phyloP scores from a whole-genome alignment of 1,284 basidiomycete species.

The Marasmius tenuissimus region DNA sequence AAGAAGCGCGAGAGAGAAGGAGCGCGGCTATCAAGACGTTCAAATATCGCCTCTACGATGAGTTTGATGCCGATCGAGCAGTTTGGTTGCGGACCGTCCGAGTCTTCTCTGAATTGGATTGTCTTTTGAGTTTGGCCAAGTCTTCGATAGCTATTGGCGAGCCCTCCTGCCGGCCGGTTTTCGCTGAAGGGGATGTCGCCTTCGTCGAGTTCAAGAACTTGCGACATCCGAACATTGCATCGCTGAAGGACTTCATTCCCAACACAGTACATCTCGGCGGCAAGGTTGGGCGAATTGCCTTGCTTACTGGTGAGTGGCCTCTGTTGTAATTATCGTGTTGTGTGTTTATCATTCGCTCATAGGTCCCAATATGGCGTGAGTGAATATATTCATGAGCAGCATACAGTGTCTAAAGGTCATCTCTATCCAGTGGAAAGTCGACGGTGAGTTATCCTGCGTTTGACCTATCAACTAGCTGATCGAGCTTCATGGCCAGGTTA shows the following conservation, averaged over 20 bases:
- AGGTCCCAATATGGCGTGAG: slow-evolving; percentile 91
- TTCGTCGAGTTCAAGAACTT: slow-evolving; percentile 79
- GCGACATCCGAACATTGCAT: slow-evolving; percentile 79
- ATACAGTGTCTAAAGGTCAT: neutral
- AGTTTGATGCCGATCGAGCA: slow-evolving; percentile 85
- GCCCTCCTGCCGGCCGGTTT: slow-evolving; percentile 88
- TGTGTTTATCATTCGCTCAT: slow-evolving; percentile 1
- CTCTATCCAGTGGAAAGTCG: slow-evolving; percentile 70
- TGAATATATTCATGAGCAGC: slow-evolving; percentile 9
- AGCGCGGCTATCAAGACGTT: slow-evolving; percentile 80
- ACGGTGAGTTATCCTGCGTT: slow-evolving; percentile 50
- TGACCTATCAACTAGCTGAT: neutral
- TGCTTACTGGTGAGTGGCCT: slow-evolving; percentile 76
- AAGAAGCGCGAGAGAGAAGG: slow-evolving; percentile 90
- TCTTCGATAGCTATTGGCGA: slow-evolving; percentile 88
- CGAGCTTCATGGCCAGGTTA: slow-evolving; percentile 45
- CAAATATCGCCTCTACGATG: slow-evolving; percentile 75
- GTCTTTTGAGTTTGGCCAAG: slow-evolving; percentile 90
- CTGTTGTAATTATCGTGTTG: neutral
- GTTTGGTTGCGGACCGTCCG: slow-evolving; percentile 79
- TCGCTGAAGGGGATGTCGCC: slow-evolving; percentile 74
- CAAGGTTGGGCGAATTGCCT: slow-evolving; percentile 74
- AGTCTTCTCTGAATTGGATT: slow-evolving; percentile 88
- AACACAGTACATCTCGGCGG: slow-evolving; percentile 91
- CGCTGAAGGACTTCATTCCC: slow-evolving; percentile 83